Percentiles rank a stretch among this genome's conserved stretches.
Evolutionary conservation across 371 early-diverging fungal species (phyloP).

Genomic region (Choanephora cucurbitarum): DNA sequence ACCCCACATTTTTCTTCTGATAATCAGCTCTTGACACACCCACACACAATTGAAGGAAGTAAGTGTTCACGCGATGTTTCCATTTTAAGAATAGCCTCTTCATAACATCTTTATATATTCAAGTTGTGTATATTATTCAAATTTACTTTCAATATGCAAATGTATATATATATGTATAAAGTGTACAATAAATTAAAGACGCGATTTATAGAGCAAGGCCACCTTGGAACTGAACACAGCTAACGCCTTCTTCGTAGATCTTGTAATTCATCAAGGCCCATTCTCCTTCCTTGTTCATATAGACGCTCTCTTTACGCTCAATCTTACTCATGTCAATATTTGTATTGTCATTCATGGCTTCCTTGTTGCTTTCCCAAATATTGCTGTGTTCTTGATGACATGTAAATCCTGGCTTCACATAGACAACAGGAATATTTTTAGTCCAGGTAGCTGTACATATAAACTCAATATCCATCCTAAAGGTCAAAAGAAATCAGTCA

Average conservation of each 20-base stretch:
- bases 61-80: neutral
- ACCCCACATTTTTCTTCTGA: conserved; percentile 6
- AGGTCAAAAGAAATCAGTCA: neutral
- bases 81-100: neutral
- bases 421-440: conserved; percentile 35
- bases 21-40: neutral
- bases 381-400: conserved; percentile 48
- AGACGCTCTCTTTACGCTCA: conserved; percentile 24
- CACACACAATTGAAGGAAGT: neutral
- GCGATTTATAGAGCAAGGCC: conserved; percentile 30
- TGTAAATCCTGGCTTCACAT: conserved; percentile 31
- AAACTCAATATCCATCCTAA: conserved; percentile 48
- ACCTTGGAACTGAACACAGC: conserved; percentile 46
- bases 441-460: conserved; percentile 48
- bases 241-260: conserved; percentile 33
- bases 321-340: conserved; percentile 35
- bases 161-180: too few species aligned
- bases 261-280: conserved; percentile 40
- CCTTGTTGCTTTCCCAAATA: conserved; percentile 26
- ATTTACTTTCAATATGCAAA: too few species aligned
- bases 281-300: conserved; percentile 39
- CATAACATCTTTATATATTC: too few species aligned
- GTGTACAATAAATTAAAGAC: too few species aligned
- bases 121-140: too few species aligned
- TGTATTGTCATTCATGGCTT: conserved; percentile 27